Base-by-base conservation (phyloP, 495 filamentous ascomycete genomes). In the Trichocladium uniseriatum region DNA sequence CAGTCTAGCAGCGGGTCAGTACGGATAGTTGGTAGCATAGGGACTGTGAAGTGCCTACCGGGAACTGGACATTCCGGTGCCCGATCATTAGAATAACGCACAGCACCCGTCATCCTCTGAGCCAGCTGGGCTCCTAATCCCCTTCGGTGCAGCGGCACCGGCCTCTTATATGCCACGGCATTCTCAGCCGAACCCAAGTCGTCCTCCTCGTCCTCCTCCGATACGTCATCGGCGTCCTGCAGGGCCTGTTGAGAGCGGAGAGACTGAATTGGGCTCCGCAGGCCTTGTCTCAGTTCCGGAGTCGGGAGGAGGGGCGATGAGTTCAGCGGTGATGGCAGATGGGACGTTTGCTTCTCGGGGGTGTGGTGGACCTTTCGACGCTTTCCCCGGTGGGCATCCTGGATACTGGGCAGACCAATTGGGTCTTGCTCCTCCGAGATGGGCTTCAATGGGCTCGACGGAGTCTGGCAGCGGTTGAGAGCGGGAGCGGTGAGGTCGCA, bases 401-500 rank as follows among this genome's bases (percentile, higher is more conserved):
- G 44, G n/a, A 42, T 43, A 42, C 45, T 43, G 27, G 57, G 56
- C 47, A 65, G 35, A 5, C 60, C 57, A n/a, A 52, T 32, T 14
- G 31, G 31, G 31, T 10, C 11, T 14, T 5, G 40, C 10, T 66
- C 63, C 38, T 68, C 65, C 7, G 61, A 63, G 18, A 65, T 48
- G 27, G 72, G 66, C 36, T 57, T 60, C 34, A 75, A 38, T 0
- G 74, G 70, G 48, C 67, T 76, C 14, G 70, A 76, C 8, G 65
- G 69, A 1, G 67, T 71, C 52, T 67, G 64, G 58, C 61, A 72
- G 32, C 81, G 75, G 55, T 86, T 87, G 29, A 81, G 62, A 14
- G 71, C 75, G 5, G 80, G 76, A 22, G 74, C 75, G 13, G 78
- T 86, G 41, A 94, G 82, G 38, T 88, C 82, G 43, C 74, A 73